Percentiles rank a stretch among this genome's conserved stretches.
phyloP scores from a whole-genome alignment of 169 alveolate species.

The Plasmodium ovale region DNA sequence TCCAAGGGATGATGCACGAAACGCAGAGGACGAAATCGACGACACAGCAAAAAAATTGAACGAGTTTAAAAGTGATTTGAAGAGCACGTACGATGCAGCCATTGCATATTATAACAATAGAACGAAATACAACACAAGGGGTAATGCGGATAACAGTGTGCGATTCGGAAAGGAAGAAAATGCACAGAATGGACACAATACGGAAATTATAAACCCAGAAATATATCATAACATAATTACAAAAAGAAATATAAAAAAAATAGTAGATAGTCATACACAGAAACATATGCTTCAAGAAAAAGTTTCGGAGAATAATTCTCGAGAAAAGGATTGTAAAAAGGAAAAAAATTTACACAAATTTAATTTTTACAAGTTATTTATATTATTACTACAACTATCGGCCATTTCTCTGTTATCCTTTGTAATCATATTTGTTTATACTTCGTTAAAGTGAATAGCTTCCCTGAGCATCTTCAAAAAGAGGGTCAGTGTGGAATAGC shows the following conservation, averaged over 20 bases:
- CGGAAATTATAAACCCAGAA: background rate
- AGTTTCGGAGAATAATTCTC: background rate
- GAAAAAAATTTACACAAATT: slow-evolving; percentile 5
- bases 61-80: slow-evolving; percentile 19
- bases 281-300: slow-evolving; percentile 1
- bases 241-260: slow-evolving; percentile 59
- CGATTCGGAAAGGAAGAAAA: background rate
- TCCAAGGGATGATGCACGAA: background rate
- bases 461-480: background rate
- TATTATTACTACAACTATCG: slow-evolving; percentile 30
- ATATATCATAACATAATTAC: slow-evolving; percentile 26
- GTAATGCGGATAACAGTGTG: background rate
- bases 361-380: slow-evolving; percentile 47
- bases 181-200: background rate
- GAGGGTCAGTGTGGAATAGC: background rate
- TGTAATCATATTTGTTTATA: slow-evolving; percentile 44
- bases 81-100: slow-evolving; percentile 31
- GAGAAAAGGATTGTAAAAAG: background rate
- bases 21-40: background rate
- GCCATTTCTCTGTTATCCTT: slow-evolving; percentile 23
- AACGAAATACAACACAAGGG: background rate
- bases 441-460: slow-evolving; percentile 9
- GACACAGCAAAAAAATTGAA: slow-evolving; percentile 18
- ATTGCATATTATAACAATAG: slow-evolving; percentile 28
- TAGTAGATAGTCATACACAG: slow-evolving; percentile 8